phyloP scores from a whole-genome alignment of 441 rosid species.

The Gossypium schwendimanii region DNA sequence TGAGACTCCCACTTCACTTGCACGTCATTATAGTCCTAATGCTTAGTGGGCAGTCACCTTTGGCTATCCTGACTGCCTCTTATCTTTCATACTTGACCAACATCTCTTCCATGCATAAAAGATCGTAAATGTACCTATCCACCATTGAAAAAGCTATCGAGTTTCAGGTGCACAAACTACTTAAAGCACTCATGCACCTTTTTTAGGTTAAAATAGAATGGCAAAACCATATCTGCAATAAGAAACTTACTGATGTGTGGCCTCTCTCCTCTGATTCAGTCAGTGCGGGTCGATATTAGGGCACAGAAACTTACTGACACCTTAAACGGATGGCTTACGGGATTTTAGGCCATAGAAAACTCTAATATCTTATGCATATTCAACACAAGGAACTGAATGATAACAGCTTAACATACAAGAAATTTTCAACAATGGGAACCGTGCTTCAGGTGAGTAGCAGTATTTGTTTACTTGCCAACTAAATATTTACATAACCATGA shows the following conservation, averaged over 20 bases:
- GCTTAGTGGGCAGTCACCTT: constrained; percentile 22
- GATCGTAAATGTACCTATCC: background rate
- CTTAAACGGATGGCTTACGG: background rate
- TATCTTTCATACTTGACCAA: constrained; percentile 30
- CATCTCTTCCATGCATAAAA: constrained; percentile 19
- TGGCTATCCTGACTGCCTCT: constrained; percentile 34
- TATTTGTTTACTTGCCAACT: background rate
- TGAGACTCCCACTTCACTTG: background rate
- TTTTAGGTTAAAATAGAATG: background rate
- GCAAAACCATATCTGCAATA: background rate
- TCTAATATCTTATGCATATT: background rate
- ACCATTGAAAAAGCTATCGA: background rate
- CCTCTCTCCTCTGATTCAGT: background rate
- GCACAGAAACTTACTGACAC: background rate
- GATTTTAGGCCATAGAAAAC: background rate
- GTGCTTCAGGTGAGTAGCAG: background rate
- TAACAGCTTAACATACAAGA: background rate
- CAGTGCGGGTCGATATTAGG: background rate
- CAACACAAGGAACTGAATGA: background rate
- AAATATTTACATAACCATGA: background rate
- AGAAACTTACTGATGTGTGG: background rate
- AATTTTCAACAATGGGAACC: background rate
- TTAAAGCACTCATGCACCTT: background rate
- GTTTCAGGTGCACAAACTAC: background rate
- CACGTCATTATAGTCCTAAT: background rate